Percentiles rank a stretch among this genome's conserved stretches.
These are phyloP conservation scores for Paecilomyces sp. DNA, from an alignment of 2,329 filamentous ascomycete genomes.

Conservation along the genomic window DNA sequence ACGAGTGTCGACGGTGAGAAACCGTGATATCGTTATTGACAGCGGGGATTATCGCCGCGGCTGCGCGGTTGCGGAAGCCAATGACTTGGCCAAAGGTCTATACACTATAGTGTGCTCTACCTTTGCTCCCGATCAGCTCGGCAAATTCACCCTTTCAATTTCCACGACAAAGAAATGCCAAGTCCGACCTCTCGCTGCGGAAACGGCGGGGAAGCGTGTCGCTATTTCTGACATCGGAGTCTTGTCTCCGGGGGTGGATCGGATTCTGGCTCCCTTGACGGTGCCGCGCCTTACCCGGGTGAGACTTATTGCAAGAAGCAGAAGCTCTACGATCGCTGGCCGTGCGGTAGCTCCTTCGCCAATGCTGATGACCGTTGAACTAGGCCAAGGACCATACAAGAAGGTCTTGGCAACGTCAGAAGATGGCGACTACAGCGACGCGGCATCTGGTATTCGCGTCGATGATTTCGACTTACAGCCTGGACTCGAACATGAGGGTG, in stretches of 20 bases:
- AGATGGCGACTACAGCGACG: constrained; percentile 70
- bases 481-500: constrained; percentile 46
- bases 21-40: constrained; percentile 69
- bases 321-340: constrained; percentile 33
- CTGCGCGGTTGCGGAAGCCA: constrained; percentile 61
- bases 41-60: constrained; percentile 85
- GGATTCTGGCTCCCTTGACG: constrained; percentile 46
- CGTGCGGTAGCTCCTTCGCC: constrained; percentile 38
- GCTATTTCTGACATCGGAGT: constrained; percentile 39
- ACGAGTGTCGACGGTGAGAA: constrained; percentile 61
- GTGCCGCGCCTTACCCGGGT: constrained; percentile 53
- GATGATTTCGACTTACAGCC: constrained; percentile 69
- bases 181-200: constrained; percentile 58
- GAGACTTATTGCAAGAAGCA: constrained; percentile 48
- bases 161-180: constrained; percentile 51
- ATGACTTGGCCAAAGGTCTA: constrained; percentile 57
- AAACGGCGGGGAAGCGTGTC: constrained; percentile 67
- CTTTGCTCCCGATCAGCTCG: constrained; percentile 72
- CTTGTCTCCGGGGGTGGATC: constrained; percentile 48
- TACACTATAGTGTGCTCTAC: constrained; percentile 91
- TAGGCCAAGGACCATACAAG: constrained; percentile 63
- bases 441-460: constrained; percentile 58
- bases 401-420: constrained; percentile 58
- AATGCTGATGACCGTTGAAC: constrained; percentile 65
- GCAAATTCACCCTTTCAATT: constrained; percentile 68